phyloP scores from a whole-genome alignment of 208 protist species.

The Endotrypanum monterogeii region DNA sequence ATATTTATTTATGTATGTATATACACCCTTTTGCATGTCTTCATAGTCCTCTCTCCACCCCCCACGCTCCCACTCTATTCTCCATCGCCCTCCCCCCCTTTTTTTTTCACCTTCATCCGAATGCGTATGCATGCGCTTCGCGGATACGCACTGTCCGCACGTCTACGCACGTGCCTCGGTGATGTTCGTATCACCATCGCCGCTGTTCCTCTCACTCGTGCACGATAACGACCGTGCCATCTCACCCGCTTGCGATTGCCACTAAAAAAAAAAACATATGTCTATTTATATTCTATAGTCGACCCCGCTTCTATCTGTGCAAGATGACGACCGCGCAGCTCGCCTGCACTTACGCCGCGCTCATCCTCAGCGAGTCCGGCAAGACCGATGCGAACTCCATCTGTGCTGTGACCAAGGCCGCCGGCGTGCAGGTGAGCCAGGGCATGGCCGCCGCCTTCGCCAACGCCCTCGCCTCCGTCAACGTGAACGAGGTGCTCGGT shows the following conservation, averaged over 20 bases:
- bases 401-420: conserved; percentile 73
- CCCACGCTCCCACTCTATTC: background rate
- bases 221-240: no score
- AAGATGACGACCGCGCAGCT: conserved; percentile 68
- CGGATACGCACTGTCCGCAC: no score
- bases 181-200: no score
- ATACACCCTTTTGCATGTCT: background rate
- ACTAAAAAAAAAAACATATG: background rate
- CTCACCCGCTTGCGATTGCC: background rate
- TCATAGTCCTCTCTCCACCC: background rate
- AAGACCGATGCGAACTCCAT: conserved; percentile 74
- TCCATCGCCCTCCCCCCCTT: background rate
- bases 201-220: no score
- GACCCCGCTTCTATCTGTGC: background rate
- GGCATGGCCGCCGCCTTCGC: conserved; percentile 79
- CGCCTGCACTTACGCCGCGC: conserved; percentile 94
- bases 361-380: conserved; percentile 93
- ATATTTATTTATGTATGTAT: background rate
- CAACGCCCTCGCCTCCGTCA: conserved; percentile 50
- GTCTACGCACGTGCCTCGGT: no score
- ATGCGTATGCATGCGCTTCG: no score
- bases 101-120: no score
- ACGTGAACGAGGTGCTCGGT: conserved; percentile 59
- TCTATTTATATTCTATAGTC: no score
- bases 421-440: conserved; percentile 70